Base-by-base conservation (phyloP, 2,329 filamentous ascomycete species). In the Talaromyces pinophilus region DNA sequence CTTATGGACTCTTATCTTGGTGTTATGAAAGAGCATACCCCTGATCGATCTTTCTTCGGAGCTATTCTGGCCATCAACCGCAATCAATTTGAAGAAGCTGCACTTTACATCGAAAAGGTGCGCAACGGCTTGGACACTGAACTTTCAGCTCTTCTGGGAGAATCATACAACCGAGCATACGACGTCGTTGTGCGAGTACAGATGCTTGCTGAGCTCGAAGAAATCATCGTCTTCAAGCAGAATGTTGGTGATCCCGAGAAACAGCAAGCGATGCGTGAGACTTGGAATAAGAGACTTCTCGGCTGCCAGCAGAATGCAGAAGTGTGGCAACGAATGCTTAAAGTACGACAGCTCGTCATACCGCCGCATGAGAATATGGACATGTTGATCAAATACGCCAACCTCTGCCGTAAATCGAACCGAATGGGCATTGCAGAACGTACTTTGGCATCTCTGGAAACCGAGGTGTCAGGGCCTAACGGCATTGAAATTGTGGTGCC, bases 301-400 rank as follows among this genome's bases (percentile, higher is more conserved):
- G 95, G 95, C 15, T 97, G 95, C 71, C 94, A 99, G 78, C 90
- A 95, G 66, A 97, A 98, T 72, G 93, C 97, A 22, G 95, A 99
- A 74, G 92, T 98, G 2, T 99, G 95, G 95, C 93, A 97, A 76
- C 88, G 95, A 67, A 98, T 98, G 92, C 88, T 99, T 64, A 95
- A 97, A 75, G 89, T 99, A 38, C 89, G 95, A 67, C 92, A 93
- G 22, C 84, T 99, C 62, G 95, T 99, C 67, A 94, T 98, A 68
- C 90, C 90, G 0, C 94, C 96, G 0, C 88, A 88, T 40, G 93
- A 99, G 77, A 97, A 97, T 74, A 92, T 96, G 84, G 92, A 96
- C 73, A 99, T 99, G 93, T 97, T 93, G 89, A 98, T 99, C 83
- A 99, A 99, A 77, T 99, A 97, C 77, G 92, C 95, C 73, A 99